A percentile compares a stretch with the other conserved stretches of the same genome.
phyloP scores from a whole-genome alignment of 768 basidiomycete species.

The Tephrocybe sp. region DNA sequence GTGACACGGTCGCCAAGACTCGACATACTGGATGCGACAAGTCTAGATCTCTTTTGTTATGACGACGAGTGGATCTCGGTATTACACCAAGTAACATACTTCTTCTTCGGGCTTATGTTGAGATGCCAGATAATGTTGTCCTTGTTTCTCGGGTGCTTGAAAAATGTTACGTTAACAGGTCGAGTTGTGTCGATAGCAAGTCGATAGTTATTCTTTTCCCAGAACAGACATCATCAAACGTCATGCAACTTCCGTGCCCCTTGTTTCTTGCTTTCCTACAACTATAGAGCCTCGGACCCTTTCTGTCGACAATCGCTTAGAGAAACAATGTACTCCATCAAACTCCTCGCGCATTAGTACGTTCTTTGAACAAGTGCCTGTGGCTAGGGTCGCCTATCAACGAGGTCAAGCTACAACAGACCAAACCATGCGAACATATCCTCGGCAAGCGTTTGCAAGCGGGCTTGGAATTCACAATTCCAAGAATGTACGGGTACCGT shows the following conservation, averaged over 20 bases:
- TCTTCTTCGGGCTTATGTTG: background rate
- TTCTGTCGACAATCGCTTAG: background rate
- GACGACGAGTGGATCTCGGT: constrained; percentile 19
- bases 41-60: constrained; percentile 17
- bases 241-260: background rate
- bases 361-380: background rate
- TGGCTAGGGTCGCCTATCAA: background rate
- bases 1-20: no score
- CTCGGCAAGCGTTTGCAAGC: no score
- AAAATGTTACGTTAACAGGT: background rate
- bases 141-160: constrained; percentile 7
- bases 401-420: background rate
- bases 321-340: background rate
- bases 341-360: background rate
- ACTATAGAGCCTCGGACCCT: background rate
- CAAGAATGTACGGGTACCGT: background rate
- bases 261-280: background rate
- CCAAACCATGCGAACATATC: background rate
- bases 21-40: no score
- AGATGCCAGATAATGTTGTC: constrained; percentile 1
- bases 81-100: constrained; percentile 11
- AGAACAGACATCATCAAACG: background rate
- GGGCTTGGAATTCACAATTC: background rate
- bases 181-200: constrained; percentile 4
- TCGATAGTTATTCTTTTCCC: background rate